These are phyloP conservation scores for Ophiostoma himal-ulmi DNA, from an alignment of 2,329 filamentous ascomycete genomes.

Conservation along the genomic window DNA sequence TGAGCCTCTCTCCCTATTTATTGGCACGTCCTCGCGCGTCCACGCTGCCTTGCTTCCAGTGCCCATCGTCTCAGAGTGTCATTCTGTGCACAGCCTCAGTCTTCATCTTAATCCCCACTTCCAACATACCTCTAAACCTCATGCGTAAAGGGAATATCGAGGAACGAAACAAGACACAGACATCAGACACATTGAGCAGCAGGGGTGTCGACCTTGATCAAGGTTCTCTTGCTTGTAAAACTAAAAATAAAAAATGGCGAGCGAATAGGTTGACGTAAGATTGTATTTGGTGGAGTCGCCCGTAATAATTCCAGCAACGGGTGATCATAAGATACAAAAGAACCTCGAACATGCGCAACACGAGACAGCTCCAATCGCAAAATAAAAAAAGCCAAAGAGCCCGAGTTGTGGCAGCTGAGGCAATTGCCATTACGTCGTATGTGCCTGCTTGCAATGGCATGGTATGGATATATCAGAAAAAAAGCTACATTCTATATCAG, in stretches of 20 bases:
- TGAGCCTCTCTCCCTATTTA: too few species aligned
- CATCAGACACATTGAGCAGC: not conserved
- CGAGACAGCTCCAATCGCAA: not conserved
- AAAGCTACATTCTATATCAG: too few species aligned
- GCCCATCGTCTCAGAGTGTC: not conserved
- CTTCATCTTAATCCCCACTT: constrained; percentile 2
- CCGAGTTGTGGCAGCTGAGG: too few species aligned
- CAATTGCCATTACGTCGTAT: too few species aligned
- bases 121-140: not conserved
- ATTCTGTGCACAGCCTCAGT: constrained; percentile 13
- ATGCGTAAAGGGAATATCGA: not conserved
- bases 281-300: not conserved
- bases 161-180: not conserved
- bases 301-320: not conserved
- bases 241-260: too few species aligned
- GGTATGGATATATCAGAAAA: too few species aligned
- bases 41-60: not conserved
- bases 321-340: not conserved
- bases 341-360: not conserved
- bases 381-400: not conserved
- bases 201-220: not conserved
- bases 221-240: not conserved
- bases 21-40: not conserved
- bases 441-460: too few species aligned
- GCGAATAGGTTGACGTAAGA: not conserved